Conservation (phyloP, 257 asterid species). For the Solanum corneliomulleri region DNA sequence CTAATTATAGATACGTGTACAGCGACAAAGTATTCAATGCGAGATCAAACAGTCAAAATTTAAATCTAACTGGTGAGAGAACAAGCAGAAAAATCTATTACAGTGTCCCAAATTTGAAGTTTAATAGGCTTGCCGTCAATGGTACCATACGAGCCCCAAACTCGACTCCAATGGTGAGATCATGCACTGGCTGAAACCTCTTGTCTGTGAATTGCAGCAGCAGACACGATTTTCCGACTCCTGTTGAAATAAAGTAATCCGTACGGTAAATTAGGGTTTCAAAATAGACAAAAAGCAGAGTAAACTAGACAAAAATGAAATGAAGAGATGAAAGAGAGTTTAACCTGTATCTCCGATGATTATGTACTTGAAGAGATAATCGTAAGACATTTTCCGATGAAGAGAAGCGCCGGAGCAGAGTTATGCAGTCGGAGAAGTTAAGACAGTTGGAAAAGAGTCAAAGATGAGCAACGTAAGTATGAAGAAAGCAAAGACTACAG, state of each 20-base stretch:
- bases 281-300: neutral
- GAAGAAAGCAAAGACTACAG: neutral
- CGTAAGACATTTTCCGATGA: constrained; percentile 52
- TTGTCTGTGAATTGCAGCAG: constrained; percentile 13
- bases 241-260: neutral
- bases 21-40: neutral
- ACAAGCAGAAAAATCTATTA: neutral
- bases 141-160: constrained; percentile 17
- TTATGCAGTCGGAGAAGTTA: neutral
- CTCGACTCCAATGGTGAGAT: constrained; percentile 14
- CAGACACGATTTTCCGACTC: constrained; percentile 13
- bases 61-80: neutral
- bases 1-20: neutral
- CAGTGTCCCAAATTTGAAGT: constrained; percentile 20
- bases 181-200: constrained; percentile 20
- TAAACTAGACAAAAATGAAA: neutral
- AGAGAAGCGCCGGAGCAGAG: neutral
- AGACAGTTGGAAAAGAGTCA: neutral
- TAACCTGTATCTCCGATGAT: constrained; percentile 75
- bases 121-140: constrained; percentile 7
- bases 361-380: constrained; percentile 69
- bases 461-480: neutral
- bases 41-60: neutral
- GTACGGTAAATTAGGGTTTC: neutral
- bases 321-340: neutral